Evolutionary conservation across 106 monocot species (phyloP).

Genomic region (Allium fistulosum): DNA sequence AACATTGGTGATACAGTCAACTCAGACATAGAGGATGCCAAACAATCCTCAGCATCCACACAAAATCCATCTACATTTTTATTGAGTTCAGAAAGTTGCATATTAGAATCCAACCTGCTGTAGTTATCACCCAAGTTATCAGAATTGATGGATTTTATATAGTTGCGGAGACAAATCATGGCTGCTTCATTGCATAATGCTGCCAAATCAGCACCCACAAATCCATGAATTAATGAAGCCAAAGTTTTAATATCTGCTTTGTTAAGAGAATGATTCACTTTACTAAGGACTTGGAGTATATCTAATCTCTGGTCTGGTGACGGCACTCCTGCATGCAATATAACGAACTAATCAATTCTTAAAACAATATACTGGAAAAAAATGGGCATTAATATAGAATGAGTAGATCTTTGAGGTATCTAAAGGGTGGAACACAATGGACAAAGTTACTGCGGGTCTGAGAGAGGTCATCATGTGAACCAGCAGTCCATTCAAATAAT

Average conservation of each 20-base stretch:
- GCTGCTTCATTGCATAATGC: conserved; percentile 95
- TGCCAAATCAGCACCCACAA: conserved; percentile 95
- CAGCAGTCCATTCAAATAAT: too few species aligned
- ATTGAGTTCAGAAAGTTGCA: conserved; percentile 1
- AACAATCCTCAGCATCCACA: conserved; percentile 17
- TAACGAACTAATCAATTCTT: background rate
- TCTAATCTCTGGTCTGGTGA: conserved; percentile 86
- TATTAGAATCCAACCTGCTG: too few species aligned
- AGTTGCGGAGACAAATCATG: conserved; percentile 52
- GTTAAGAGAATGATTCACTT: conserved; percentile 61
- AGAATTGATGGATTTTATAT: conserved; percentile 24
- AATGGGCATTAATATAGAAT: background rate
- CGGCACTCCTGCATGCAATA: conserved; percentile 72
- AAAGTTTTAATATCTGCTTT: conserved; percentile 36
- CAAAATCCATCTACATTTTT: background rate
- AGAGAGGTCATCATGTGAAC: too few species aligned
- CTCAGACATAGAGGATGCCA: conserved; percentile 54
- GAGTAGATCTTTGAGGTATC: too few species aligned
- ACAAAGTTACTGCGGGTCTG: too few species aligned
- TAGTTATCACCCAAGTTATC: background rate
- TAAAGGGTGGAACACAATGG: too few species aligned
- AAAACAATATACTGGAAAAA: too few species aligned
- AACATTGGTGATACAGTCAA: conserved; percentile 28
- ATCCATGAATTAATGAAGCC: conserved; percentile 89
- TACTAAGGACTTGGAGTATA: conserved; percentile 57